These are phyloP conservation scores for Mycosarcoma maydis DNA, from an alignment of 1,284 basidiomycete species.

Conservation along the genomic window DNA sequence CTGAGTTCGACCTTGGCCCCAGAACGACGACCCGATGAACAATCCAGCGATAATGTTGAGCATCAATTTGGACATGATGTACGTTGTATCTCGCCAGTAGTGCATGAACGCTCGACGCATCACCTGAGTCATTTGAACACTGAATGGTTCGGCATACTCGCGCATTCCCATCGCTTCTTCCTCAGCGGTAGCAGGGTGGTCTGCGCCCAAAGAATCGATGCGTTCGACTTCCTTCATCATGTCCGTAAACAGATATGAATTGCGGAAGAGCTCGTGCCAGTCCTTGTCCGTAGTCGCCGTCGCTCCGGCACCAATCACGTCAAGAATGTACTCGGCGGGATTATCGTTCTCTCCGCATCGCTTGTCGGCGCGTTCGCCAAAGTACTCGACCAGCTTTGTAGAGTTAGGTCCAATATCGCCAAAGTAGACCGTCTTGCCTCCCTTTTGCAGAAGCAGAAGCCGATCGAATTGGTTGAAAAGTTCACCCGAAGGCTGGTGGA, in stretches of 20 bases:
- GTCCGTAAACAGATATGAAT: conserved; percentile 37
- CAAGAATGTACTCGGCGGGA: conserved; percentile 70
- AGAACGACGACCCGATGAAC: conserved; percentile 72
- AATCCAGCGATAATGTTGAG: conserved; percentile 71
- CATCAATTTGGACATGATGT: conserved; percentile 67
- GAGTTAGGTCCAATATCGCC: conserved; percentile 72
- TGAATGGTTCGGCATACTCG: conserved; percentile 58
- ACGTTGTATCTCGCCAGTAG: conserved; percentile 65
- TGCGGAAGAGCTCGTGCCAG: conserved; percentile 57
- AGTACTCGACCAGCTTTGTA: conserved; percentile 71
- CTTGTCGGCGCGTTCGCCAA: conserved; percentile 69
- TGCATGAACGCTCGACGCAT: conserved; percentile 51
- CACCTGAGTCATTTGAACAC: conserved; percentile 57
- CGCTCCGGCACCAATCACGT: conserved; percentile 67
- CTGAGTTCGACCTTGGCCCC: conserved; percentile 43
- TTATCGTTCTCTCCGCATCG: conserved; percentile 72
- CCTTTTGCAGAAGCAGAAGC: conserved; percentile 67
- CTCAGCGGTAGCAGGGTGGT: conserved; percentile 10
- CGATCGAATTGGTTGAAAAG: conserved; percentile 76
- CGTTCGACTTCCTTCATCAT: conserved; percentile 31
- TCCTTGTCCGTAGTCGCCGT: conserved; percentile 57
- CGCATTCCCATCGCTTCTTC: conserved; percentile 55
- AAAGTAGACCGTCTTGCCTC: conserved; percentile 71
- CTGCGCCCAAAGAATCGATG: conserved; percentile 12
- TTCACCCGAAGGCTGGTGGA: conserved; percentile 77